These are phyloP conservation scores for Macaranga tanarius DNA, from an alignment of 441 rosid genomes.

Conservation along the genomic window DNA sequence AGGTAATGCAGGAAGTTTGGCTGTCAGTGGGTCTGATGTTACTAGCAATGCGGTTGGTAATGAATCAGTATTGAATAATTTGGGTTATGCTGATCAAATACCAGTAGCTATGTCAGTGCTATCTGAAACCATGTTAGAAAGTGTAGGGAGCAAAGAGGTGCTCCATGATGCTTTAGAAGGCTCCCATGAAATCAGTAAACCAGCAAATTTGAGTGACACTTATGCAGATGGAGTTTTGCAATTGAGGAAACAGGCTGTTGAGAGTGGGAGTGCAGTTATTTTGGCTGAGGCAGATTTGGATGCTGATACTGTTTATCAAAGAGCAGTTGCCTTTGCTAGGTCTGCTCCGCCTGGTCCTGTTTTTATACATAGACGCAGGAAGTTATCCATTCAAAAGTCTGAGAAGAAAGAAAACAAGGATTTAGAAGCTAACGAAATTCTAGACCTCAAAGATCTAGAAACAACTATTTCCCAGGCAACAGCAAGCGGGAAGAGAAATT, in stretches of 20 bases:
- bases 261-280: constrained; percentile 60
- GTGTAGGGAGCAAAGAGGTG: constrained; percentile 19
- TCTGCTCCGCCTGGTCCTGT: constrained; percentile 62
- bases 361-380: constrained; percentile 43
- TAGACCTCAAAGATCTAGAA: not conserved
- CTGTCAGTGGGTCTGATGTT: constrained; percentile 29
- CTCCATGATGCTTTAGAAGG: constrained; percentile 27
- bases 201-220: constrained; percentile 21
- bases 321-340: constrained; percentile 51
- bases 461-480: constrained; percentile 23
- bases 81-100: constrained; percentile 21
- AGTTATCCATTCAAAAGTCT: constrained; percentile 29
- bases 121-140: constrained; percentile 16
- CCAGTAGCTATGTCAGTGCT: constrained; percentile 13
- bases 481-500: constrained; percentile 24
- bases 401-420: constrained; percentile 40
- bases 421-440: constrained; percentile 29
- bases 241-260: constrained; percentile 65
- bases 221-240: constrained; percentile 41
- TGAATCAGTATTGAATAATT: constrained; percentile 7
- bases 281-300: constrained; percentile 49
- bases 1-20: constrained; percentile 13
- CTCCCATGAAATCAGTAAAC: constrained; percentile 20
- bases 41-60: constrained; percentile 6
- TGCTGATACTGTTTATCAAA: constrained; percentile 57